A percentile compares a stretch with the other conserved stretches of the same genome.
phyloP scores from a whole-genome alignment of 345 rosid genomes.

The Pistacia vera region DNA sequence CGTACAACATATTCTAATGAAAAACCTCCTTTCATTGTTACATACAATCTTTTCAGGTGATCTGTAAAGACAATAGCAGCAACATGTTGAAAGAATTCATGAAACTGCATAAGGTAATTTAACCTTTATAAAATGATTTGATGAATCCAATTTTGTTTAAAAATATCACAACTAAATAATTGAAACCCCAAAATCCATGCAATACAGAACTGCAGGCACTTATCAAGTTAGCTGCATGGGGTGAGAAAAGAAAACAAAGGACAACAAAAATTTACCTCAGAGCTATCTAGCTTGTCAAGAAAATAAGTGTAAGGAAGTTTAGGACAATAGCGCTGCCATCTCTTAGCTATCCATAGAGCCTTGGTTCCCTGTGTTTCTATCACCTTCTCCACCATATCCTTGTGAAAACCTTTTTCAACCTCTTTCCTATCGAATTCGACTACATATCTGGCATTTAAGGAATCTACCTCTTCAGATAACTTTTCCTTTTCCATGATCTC shows the following conservation, averaged over 20 bases:
- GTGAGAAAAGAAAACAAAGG: not conserved
- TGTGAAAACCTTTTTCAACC: conserved; percentile 90
- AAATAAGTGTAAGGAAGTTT: conserved; percentile 88
- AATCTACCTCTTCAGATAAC: conserved; percentile 60
- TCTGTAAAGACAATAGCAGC: conserved; percentile 95
- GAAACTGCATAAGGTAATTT: not conserved
- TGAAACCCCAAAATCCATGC: not conserved
- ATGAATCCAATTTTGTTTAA: not conserved
- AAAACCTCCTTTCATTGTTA: conserved; percentile 96
- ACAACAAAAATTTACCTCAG: conserved; percentile 53
- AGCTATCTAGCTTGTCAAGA: conserved; percentile 86
- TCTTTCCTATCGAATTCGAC: conserved; percentile 97
- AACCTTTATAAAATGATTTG: not conserved
- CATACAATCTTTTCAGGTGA: conserved; percentile 83
- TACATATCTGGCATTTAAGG: conserved; percentile 69
- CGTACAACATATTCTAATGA: conserved; percentile 93
- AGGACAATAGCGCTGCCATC: conserved; percentile 99
- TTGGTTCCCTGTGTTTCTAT: conserved; percentile 66
- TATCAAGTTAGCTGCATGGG: not conserved
- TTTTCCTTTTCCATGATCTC: conserved; percentile 70
- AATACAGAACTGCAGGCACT: conserved; percentile 1
- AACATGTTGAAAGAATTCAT: conserved; percentile 54
- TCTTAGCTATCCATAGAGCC: conserved; percentile 94
- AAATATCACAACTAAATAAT: not conserved
- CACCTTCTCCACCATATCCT: conserved; percentile 66